Percentiles rank a stretch among this genome's conserved stretches.
Evolutionary conservation across 2,329 filamentous ascomycete species (phyloP).

Genomic region (Ampelomyces quisqualis): DNA sequence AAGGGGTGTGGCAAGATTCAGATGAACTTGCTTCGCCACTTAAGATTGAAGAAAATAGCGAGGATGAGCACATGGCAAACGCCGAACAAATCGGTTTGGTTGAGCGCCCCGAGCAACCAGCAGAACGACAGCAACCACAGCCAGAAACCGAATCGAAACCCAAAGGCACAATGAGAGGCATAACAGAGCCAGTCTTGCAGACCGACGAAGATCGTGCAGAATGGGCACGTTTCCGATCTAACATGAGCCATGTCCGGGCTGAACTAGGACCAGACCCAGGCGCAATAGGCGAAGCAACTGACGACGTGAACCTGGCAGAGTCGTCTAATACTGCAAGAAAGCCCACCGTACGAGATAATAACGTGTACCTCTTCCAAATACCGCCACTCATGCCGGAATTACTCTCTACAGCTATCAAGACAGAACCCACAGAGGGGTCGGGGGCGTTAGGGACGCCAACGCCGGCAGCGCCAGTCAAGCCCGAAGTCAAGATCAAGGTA

Average conservation of each 20-base stretch:
- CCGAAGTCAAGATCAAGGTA: slow-evolving; percentile 31
- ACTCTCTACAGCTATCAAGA: slow-evolving; percentile 41
- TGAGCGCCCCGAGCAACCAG: slow-evolving; percentile 8
- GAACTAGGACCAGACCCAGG: slow-evolving; percentile 49
- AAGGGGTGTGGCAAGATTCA: slow-evolving; percentile 49
- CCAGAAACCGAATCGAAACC: slow-evolving; percentile 37
- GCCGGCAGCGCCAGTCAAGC: slow-evolving; percentile 14
- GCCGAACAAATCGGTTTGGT: slow-evolving; percentile 29
- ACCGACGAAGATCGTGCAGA: slow-evolving; percentile 56
- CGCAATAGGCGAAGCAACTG: slow-evolving; percentile 41
- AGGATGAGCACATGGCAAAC: slow-evolving; percentile 43
- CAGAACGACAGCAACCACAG: slow-evolving; percentile 33
- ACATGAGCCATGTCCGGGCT: slow-evolving; percentile 49
- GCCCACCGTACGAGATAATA: slow-evolving; percentile 49
- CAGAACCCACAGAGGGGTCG: slow-evolving; percentile 23
- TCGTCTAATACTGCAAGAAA: slow-evolving; percentile 21
- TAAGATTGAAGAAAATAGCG: slow-evolving; percentile 57
- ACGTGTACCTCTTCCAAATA: slow-evolving; percentile 64
- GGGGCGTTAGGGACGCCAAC: slow-evolving; percentile 12
- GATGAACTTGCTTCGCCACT: slow-evolving; percentile 46
- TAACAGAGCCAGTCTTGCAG: slow-evolving; percentile 48
- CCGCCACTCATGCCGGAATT: slow-evolving; percentile 63
- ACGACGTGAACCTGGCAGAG: slow-evolving; percentile 45
- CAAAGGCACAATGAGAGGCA: slow-evolving; percentile 20
- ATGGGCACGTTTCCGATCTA: slow-evolving; percentile 51